Evolutionary conservation across 2,329 filamentous ascomycete genomes (phyloP), one percentile per base, ranked within the genome.

Genomic region (Alternaria tenuissima): DNA sequence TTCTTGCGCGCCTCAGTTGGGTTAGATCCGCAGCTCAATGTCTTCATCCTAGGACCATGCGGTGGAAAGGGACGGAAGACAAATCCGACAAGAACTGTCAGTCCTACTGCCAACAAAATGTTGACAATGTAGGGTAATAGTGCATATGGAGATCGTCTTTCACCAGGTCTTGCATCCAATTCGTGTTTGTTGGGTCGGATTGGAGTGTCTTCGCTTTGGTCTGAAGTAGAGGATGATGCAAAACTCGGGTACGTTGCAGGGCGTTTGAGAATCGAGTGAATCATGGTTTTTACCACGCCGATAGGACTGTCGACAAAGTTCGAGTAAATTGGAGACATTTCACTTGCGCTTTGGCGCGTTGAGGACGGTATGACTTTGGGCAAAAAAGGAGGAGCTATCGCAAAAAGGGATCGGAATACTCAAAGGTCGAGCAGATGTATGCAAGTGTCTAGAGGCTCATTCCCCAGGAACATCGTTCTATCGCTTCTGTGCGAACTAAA

Each of bases 61-160:
- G 26, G 44, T 52, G 44, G 55, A 52, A 57, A 57, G 4, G 36
- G 34, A 38, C 36, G 44, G 39, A 57, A 44, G 22, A 51, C n/a
- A 30, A 52, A 44, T 34, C 55, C 55, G 7, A 57, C 46, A 44
- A 57, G 55, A 43, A 57, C 39, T n/a, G 46, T 57, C 14, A 57
- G 38, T 12, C 46, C 44, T 16, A 57, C 46, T 43, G 55, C 55
- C 16, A 57, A 24, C 46, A 57, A 26, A 28, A 52, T 18, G 51
- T 39, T 39, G n/a, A 39, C 3, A 39, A 39, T 20, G n/a, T 39
- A 39, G n/a, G 38, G 38, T 20, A 5, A 7, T 20, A 39, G 18
- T 8, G 38, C 8, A 11, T 39, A 20, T 20, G 7, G 3, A 4
- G 38, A 39, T 39, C 8, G 38, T n/a, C 4, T 39, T 39, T 4